Evolutionary conservation across 1,284 basidiomycete species (phyloP), one percentile per base, ranked within the genome.

Genomic region (Puccinia triticina): DNA sequence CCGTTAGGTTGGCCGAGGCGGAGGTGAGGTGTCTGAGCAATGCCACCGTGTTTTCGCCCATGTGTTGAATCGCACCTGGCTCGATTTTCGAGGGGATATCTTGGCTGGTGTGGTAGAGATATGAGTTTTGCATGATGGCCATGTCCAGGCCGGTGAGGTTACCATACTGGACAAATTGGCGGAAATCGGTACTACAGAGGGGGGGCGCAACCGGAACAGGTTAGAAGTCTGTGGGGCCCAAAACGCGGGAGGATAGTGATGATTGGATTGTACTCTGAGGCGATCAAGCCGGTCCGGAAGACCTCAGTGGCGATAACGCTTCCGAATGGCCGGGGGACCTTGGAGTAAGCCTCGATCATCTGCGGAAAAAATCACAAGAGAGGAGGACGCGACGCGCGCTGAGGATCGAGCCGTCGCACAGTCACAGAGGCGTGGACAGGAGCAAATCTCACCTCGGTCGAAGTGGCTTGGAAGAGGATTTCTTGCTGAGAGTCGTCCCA

Each of bases 271-370:
- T 86, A 94, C 93, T 97, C 95, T 14, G 93, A 95, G 69, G 97
- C 88, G 75, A 99, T 90, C 82, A 98, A 90, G 0, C 96, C 96
- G 0, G 94, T 96, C 75, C 92, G 92, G 88, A 99, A 99, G 43
- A 99, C 91, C 83, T 99, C 97, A 84, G 94, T 94, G 14, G 96
- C 96, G 64, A 95, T 90, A 82, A 98, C 91, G 0, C 94, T 96
- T 0, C 95, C 97, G 82, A 93, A 94, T 0, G 95, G 96, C 85
- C 93, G 92, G 82, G 95, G 95, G 0, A 94, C 93, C 84, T 92
- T 90, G 0, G 92, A 91, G 86, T 96, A 98, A 0, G 94, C 95
- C 83, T 93, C 90, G 26, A 98, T 93, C 94, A 99, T 97, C 84
- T 86, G 37, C 14, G 40, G 1, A 61, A 29, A 5, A 12, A 75